Percentiles rank a stretch among this genome's conserved stretches.
These are phyloP conservation scores for Leccinellum rugosiceps DNA, from an alignment of 768 basidiomycete species.

Conservation along the genomic window DNA sequence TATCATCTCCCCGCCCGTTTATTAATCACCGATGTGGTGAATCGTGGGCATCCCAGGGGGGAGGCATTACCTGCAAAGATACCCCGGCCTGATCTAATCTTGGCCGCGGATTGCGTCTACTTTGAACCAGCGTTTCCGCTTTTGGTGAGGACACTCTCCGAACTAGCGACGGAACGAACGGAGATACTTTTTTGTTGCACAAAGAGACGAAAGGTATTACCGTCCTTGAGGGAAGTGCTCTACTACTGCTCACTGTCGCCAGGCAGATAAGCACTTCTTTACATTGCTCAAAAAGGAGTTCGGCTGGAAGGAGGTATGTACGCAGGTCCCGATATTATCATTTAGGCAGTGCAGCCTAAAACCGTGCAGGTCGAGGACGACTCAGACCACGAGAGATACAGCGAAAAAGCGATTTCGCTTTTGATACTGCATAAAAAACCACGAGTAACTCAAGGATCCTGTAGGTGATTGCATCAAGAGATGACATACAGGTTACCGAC, in stretches of 20 bases:
- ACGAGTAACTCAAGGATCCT: neutral
- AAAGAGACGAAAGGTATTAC: constrained; percentile 78
- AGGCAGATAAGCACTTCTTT: constrained; percentile 93
- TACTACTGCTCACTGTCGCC: constrained; percentile 5
- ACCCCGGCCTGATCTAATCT: constrained; percentile 62
- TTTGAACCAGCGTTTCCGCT: constrained; percentile 91
- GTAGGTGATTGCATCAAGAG: neutral
- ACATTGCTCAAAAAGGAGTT: constrained; percentile 74
- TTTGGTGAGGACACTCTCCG: constrained; percentile 72
- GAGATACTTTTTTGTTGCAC: constrained; percentile 92
- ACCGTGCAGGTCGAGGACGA: constrained; percentile 56
- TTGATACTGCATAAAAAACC: constrained; percentile 36
- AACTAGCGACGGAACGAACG: constrained; percentile 52
- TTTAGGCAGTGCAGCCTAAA: constrained; percentile 1
- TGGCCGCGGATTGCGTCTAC: constrained; percentile 95
- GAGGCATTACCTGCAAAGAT: constrained; percentile 44
- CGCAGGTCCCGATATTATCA: neutral
- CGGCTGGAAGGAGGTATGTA: constrained; percentile 59
- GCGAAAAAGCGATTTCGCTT: constrained; percentile 64
- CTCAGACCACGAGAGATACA: constrained; percentile 54
- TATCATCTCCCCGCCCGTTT: constrained; percentile 3
- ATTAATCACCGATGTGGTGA: neutral
- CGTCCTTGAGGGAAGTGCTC: neutral
- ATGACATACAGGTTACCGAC: neutral
- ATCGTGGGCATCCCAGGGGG: constrained; percentile 51